Evolutionary conservation across 2,329 filamentous ascomycete genomes (phyloP).

Genomic region (Dothideomycetidae sp.): DNA sequence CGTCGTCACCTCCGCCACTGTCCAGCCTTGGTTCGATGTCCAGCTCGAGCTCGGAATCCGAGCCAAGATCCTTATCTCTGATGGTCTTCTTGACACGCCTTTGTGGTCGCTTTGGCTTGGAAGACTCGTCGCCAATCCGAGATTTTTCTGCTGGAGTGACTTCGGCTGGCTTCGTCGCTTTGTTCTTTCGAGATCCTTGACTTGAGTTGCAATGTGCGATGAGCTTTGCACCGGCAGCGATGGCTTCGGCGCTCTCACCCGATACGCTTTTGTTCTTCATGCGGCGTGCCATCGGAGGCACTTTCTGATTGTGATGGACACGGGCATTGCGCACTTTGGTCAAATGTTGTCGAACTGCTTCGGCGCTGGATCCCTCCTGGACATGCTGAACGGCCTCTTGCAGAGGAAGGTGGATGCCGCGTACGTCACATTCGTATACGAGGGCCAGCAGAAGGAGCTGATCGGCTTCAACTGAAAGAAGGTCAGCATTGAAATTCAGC

Average conservation of each 20-base stretch:
- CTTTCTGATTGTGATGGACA: conserved; percentile 8
- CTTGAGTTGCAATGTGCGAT: neutral
- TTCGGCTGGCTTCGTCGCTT: neutral
- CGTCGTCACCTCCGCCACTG: neutral
- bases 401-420: conserved; percentile 15
- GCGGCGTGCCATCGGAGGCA: conserved; percentile 15
- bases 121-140: no score
- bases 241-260: neutral
- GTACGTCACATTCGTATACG: conserved; percentile 14
- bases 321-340: conserved; percentile 17
- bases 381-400: conserved; percentile 13
- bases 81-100: no score
- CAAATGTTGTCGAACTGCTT: conserved; percentile 19
- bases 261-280: conserved; percentile 16
- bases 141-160: neutral
- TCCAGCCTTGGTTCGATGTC: no score
- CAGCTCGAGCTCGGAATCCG: no score
- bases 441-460: conserved; percentile 17
- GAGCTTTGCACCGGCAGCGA: neutral
- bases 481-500: conserved; percentile 6
- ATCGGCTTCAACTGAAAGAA: conserved; percentile 15
- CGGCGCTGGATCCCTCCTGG: conserved; percentile 12
- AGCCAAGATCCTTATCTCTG: no score
- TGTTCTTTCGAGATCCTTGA: neutral
- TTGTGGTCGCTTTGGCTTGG: conserved; percentile 4